Base-by-base conservation (phyloP, 257 asterid genomes). In the Solanum paucissectum region DNA sequence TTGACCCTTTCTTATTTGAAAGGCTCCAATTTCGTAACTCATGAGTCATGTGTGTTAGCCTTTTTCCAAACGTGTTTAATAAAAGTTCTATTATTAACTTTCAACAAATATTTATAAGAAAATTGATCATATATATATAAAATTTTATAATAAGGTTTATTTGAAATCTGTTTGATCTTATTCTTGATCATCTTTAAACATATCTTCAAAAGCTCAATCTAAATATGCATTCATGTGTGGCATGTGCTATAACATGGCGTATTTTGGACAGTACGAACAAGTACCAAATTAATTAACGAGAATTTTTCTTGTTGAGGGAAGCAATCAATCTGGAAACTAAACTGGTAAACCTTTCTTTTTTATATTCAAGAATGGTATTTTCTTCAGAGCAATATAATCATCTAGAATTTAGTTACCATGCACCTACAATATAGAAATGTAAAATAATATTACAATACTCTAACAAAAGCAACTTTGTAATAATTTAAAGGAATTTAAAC, bases 401-500 rank as follows among this genome's bases (percentile, higher is more conserved):
- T 23, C 25, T 23, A 60, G 5, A 60, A n/a, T 60, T 58, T 9
- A 9, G 25, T 21, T 9, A 1, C 25, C 9, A 60, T 20, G 11
- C 66, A 58, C 66, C 9, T 58, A 58, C 5, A 58, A 58, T 58
- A 20, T 58, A 60, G 27, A 60, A 60, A 60, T 60, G 12, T 60
- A 10, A 23, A 60, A 60, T 60, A 60, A 60, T 60, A 9, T 58
- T 60, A 21, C 13, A 5, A 23, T n/a, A 60, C 3, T 52, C 1
- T 52, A 2, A 16, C 1, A 52, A 52, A 52, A 16, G 4, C 8
- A 0, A 52, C 6, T 49, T 2, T 52, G 1, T 16, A 52, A 52
- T 52, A 52, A 52, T 52, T 0, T 52, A 52, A 52, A 0, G 6
- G 6, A 0, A 52, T 5, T 52, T 0, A 0, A 52, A 52, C 13